Base-by-base conservation (phyloP, 2,329 filamentous ascomycete genomes). In the Dendrostoma leiphaemia region DNA sequence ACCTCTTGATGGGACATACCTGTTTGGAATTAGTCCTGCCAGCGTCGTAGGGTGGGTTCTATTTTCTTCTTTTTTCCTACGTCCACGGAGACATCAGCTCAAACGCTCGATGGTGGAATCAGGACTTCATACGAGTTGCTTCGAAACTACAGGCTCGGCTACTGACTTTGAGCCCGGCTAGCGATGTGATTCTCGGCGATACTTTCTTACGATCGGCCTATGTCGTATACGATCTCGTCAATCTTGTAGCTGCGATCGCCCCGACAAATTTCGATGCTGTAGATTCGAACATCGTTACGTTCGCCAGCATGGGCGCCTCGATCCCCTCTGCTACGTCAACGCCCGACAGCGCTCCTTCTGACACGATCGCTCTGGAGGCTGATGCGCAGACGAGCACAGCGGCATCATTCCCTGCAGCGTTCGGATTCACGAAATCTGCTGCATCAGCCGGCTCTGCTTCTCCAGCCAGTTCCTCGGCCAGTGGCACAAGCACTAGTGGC, bases 141-240 rank as follows among this genome's bases (percentile, higher is more conserved):
- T n/a, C n/a, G n/a, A n/a, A n/a, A n/a, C n/a, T n/a, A n/a, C n/a
- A n/a, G n/a, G n/a, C n/a, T n/a, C n/a, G n/a, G n/a, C n/a, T 21
- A 38, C 17, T 38, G 46, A 74, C 85, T 52, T 72, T 76, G 61
- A 72, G 67, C 50, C 64, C 70, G 19, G 63, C 61, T 38, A 62
- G 34, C 38, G 65, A 62, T 40, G 61, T 62, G 29, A 56, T 71
- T 7, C 69, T 81, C 34, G 79, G 79, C 3, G 79, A 81, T 59
- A 77, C 77, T 2, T 82, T 82, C 65, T 67, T 82, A 29, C 69
- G 78, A 53, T 77, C 76, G 35, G 78, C 78, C 0, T 82, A 82
- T 56, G 76, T 78, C 2, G 78, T 82, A 12, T 81, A 80, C 59
- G 78, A 81, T 59, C 68, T 81, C 15, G 71, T 69, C 10, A 80